Evolutionary conservation across 2,329 filamentous ascomycete genomes (phyloP), one percentile per base, ranked within the genome.

Genomic region (Cordyceps farinosa): DNA sequence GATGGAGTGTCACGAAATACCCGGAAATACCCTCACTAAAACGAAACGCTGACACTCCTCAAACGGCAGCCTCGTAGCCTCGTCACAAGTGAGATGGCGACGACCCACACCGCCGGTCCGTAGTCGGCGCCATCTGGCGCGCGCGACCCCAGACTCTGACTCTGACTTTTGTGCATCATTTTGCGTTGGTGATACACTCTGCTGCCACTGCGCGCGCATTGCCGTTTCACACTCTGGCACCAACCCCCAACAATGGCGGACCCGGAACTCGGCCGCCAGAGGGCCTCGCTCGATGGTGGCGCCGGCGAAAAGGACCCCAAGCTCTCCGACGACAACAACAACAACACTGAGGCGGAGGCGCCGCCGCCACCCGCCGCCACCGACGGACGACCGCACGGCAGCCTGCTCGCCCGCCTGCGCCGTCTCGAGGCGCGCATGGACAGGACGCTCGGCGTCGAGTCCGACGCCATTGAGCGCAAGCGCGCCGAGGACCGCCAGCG

Each of bases 391-490:
- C 40, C 40, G 6, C 44, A 11, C 30, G 70, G 71, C 30, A 70
- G 71, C 10, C 65, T 78, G 53, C 69, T 80, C 42, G 74, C 67
- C 30, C 72, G 64, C 34, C 66, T 80, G n/a, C 78, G 78, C 54
- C 67, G 71, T 53, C 74, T 77, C 61, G 81, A 83, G 64, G 71
- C 71, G 15, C 70, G 74, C 11, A 70, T 82, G 68, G 81, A 83
- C 69, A 69, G 68, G 51, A 79, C 75, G 66, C 69, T 84, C 47
- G 81, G 81, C 22, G 74, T 83, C 62, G 82, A 84, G 70, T 76
- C 79, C 2, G 72, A 81, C 55, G 79, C 78, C 50, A 76, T 82
- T 52, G 71, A 72, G 10, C 77, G 82, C 62, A 79, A 80, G 66
- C 74, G 74, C 6, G 76, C 80, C 40, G 77, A 81, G 69, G 76